Conservation (phyloP, 345 rosid genomes). For the Camelina hispida region DNA sequence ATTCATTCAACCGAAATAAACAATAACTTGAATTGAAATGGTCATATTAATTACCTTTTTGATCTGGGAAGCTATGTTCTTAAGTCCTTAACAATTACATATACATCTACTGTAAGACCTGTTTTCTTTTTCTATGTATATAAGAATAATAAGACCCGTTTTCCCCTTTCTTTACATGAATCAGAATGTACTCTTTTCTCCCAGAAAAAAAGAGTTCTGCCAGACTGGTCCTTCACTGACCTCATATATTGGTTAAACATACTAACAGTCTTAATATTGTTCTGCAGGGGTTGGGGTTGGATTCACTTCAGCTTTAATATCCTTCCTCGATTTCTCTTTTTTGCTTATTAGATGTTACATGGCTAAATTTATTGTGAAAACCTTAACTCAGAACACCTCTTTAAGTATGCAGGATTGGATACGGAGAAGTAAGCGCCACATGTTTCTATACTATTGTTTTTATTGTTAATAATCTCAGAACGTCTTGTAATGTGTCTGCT, state of each 20-base stretch:
- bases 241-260: slow-evolving; percentile 20
- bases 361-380: slow-evolving; percentile 25
- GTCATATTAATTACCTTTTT: neutral
- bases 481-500: slow-evolving; percentile 17
- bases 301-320: slow-evolving; percentile 92
- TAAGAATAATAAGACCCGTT: neutral
- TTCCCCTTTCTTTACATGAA: neutral
- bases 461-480: neutral
- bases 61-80: neutral
- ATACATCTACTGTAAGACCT: slow-evolving; percentile 4
- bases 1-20: slow-evolving; percentile 14
- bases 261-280: slow-evolving; percentile 21
- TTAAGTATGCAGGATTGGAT: slow-evolving; percentile 97
- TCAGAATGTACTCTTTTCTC: slow-evolving; percentile 20
- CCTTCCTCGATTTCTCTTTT: slow-evolving; percentile 49
- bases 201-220: neutral
- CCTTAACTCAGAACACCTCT: slow-evolving; percentile 91
- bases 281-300: slow-evolving; percentile 96
- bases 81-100: neutral
- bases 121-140: neutral
- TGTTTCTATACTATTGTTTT: neutral
- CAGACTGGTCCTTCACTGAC: neutral
- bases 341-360: slow-evolving; percentile 15
- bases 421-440: slow-evolving; percentile 76
- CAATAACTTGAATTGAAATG: neutral